phyloP scores from a whole-genome alignment of 495 filamentous ascomycete genomes.

The Neurospora africana region DNA sequence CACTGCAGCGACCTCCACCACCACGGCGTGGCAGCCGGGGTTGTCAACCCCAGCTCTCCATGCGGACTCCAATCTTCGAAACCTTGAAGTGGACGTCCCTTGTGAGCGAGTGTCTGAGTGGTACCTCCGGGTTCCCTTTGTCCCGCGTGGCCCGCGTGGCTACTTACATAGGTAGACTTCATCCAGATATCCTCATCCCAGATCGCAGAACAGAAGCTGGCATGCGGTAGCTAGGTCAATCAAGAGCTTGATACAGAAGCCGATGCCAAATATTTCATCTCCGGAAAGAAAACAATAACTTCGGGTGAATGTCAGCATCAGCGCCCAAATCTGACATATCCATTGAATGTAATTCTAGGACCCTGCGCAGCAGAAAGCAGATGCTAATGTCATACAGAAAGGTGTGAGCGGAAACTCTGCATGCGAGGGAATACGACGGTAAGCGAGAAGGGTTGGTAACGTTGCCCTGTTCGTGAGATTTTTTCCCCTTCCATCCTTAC shows the following conservation, averaged over 20 bases:
- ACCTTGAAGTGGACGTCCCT: not conserved
- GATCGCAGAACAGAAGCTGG: not conserved
- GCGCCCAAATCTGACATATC: not conserved
- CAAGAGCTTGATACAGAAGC: not conserved
- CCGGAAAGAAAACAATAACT: not conserved
- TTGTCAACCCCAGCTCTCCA: not conserved
- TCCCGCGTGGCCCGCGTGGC: not conserved
- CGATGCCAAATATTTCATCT: not conserved
- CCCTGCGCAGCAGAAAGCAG: not conserved
- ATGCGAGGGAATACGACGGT: not conserved
- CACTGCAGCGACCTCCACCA: not conserved
- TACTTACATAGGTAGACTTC: not conserved
- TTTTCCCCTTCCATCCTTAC: not conserved
- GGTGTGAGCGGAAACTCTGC: not conserved
- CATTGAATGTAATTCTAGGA: not conserved
- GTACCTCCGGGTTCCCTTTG: not conserved
- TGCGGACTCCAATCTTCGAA: not conserved
- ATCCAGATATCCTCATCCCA: not conserved
- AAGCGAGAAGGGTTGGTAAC: not conserved
- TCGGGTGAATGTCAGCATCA: not conserved
- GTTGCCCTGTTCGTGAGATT: not conserved
- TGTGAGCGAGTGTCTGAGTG: not conserved
- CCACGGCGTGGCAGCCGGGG: not conserved
- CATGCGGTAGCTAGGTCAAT: not conserved
- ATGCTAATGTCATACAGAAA: not conserved